phyloP scores from a whole-genome alignment of 1,284 basidiomycete species.

The Fomitopsis palustris region DNA sequence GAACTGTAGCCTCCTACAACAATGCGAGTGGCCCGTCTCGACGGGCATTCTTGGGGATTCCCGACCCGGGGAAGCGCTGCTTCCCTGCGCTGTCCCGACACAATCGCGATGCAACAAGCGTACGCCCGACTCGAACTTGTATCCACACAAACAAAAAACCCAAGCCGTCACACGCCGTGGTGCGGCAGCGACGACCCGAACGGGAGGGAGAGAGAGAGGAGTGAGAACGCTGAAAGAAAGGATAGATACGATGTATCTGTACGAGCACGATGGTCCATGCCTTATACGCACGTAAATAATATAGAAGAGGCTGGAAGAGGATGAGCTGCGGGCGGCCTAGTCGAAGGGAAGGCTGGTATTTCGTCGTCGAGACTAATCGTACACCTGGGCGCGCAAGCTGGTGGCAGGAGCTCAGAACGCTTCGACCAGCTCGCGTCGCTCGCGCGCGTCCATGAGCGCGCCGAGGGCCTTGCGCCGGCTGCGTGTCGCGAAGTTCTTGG shows the following conservation, averaged over 20 bases:
- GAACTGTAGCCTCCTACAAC: conserved; percentile 8
- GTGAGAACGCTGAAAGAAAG: conserved; percentile 14
- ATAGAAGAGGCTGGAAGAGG: conserved; percentile 14
- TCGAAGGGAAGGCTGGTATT: conserved; percentile 18
- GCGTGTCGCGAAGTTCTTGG: conserved; percentile 84
- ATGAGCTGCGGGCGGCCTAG: conserved; percentile 1
- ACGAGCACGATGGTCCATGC: conserved; percentile 22
- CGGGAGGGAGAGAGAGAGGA: conserved; percentile 7
- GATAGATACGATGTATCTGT: conserved; percentile 21
- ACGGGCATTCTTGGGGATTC: conserved; percentile 13
- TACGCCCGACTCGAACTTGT: conserved; percentile 5
- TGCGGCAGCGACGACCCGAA: background rate
- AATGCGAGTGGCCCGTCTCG: conserved; percentile 5
- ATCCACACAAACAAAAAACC: conserved; percentile 5
- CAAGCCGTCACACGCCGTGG: conserved; percentile 2
- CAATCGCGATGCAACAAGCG: conserved; percentile 16
- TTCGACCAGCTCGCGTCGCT: conserved; percentile 58
- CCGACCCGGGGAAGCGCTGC: conserved; percentile 36
- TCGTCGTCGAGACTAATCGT: conserved; percentile 22
- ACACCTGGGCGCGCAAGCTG: conserved; percentile 10
- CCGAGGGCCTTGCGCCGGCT: conserved; percentile 74
- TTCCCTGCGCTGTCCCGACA: conserved; percentile 30
- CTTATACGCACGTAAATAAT: conserved; percentile 27
- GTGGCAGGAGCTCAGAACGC: conserved; percentile 42
- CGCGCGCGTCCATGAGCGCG: conserved; percentile 70